Percentiles rank a stretch among this genome's conserved stretches.
Evolutionary conservation across 805 yeast species (phyloP).

Genomic region (Wickerhamomyces xylosicus): DNA sequence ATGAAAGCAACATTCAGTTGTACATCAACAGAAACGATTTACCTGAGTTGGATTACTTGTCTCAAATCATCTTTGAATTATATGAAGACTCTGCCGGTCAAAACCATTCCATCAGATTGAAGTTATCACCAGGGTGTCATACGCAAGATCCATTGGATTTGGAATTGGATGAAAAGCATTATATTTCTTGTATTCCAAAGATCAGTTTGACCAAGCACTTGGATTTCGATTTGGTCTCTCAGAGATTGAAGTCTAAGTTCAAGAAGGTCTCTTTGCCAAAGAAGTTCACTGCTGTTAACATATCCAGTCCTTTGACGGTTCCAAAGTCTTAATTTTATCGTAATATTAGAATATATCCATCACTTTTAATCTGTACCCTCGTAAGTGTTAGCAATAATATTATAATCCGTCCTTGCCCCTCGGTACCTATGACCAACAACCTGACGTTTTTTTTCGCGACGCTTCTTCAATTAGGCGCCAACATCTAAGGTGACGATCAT

Average conservation of each 20-base stretch:
- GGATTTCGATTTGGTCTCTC: constrained; percentile 82
- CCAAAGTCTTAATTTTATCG: no score
- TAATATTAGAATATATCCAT: no score
- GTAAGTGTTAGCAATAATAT: no score
- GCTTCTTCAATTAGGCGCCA: no score
- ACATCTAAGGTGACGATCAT: no score
- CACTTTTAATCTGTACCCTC: no score
- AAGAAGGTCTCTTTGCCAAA: constrained; percentile 84
- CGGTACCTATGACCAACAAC: not conserved
- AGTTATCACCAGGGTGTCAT: constrained; percentile 97
- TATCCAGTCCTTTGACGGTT: constrained; percentile 48
- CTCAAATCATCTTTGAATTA: constrained; percentile 89
- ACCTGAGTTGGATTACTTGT: constrained; percentile 91
- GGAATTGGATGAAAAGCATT: constrained; percentile 90
- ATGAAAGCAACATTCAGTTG: constrained; percentile 91
- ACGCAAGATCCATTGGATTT: constrained; percentile 97
- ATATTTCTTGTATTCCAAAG: constrained; percentile 91
- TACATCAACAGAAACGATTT: constrained; percentile 89
- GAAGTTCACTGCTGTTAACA: constrained; percentile 81
- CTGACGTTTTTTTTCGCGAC: no score
- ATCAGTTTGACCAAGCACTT: constrained; percentile 84
- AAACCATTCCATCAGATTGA: constrained; percentile 80
- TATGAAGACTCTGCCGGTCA: constrained; percentile 76
- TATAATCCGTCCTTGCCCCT: no score
- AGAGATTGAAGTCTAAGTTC: constrained; percentile 71